phyloP scores from a whole-genome alignment of 768 basidiomycete genomes.

The Mycena crocata region DNA sequence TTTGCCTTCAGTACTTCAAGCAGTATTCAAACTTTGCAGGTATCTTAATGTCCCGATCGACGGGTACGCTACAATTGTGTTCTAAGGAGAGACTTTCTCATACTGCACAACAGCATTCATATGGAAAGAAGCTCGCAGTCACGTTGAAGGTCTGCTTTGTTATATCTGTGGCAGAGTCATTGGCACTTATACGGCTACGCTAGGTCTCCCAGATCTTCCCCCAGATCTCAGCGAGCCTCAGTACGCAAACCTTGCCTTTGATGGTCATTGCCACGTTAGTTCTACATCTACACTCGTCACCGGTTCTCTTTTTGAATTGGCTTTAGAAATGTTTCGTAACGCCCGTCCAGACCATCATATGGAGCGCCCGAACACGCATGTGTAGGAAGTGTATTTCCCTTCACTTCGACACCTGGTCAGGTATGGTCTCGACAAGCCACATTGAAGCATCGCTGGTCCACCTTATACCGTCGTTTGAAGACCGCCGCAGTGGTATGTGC shows the following conservation, averaged over 20 bases:
- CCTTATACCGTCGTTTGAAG: constrained; percentile 7
- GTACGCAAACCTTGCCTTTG: constrained; percentile 59
- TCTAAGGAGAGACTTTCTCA: not conserved
- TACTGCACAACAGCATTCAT: constrained; percentile 40
- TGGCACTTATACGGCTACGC: not conserved
- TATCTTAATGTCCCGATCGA: constrained; percentile 50
- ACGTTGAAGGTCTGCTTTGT: constrained; percentile 34
- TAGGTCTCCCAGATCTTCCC: constrained; percentile 56
- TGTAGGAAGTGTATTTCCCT: constrained; percentile 47
- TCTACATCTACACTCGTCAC: not conserved
- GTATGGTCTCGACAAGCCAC: not conserved
- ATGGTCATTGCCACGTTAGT: constrained; percentile 56
- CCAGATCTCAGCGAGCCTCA: constrained; percentile 56
- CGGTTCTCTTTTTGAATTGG: constrained; percentile 1
- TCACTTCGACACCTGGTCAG: not conserved
- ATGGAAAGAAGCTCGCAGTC: constrained; percentile 50
- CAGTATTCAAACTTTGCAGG: not conserved
- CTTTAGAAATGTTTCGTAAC: constrained; percentile 47
- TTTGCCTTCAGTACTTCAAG: not conserved
- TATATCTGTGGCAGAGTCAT: not conserved
- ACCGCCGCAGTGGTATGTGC: constrained; percentile 3
- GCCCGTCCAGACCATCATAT: constrained; percentile 47
- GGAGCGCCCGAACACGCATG: constrained; percentile 51
- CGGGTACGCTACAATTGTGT: constrained; percentile 4
- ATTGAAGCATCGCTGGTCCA: not conserved